phyloP scores from a whole-genome alignment of 2,329 filamentous ascomycete genomes.

The Epichloe gansuensis region DNA sequence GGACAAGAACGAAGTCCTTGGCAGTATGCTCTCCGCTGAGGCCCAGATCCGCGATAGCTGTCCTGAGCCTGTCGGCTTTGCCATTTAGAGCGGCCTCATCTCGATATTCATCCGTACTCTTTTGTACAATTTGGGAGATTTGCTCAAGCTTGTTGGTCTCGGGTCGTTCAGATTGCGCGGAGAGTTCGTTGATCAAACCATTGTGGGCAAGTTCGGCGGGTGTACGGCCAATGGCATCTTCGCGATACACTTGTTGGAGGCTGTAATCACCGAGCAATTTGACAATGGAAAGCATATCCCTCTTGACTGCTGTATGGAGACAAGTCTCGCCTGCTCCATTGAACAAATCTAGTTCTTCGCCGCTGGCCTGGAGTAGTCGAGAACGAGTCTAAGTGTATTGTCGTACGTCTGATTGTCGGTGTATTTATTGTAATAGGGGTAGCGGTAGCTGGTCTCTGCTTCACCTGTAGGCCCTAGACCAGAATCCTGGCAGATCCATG shows the following conservation, averaged over 20 bases:
- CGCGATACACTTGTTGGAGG: constrained; percentile 50
- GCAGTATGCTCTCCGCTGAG: constrained; percentile 18
- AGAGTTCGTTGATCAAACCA: constrained; percentile 30
- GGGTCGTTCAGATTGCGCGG: constrained; percentile 9
- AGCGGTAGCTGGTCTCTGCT: constrained; percentile 5
- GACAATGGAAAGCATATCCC: constrained; percentile 23
- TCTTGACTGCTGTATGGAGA: constrained; percentile 44
- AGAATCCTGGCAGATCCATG: constrained; percentile 33
- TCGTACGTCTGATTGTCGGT: constrained; percentile 12
- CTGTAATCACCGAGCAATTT: constrained; percentile 40
- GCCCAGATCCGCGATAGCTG: constrained; percentile 13
- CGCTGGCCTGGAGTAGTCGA: constrained; percentile 44
- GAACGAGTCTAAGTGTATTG: constrained; percentile 33
- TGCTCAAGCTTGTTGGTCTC: background rate
- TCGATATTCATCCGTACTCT: constrained; percentile 3
- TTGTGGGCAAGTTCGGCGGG: constrained; percentile 57
- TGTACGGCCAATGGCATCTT: constrained; percentile 67
- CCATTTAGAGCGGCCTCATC: constrained; percentile 1
- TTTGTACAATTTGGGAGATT: constrained; percentile 8
- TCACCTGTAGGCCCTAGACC: constrained; percentile 7
- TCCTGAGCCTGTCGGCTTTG: constrained; percentile 11
- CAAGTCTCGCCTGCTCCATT: constrained; percentile 54
- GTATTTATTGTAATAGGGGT: constrained; percentile 1
- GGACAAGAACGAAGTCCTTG: constrained; percentile 15
- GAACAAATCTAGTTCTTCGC: constrained; percentile 43